Base-by-base conservation (phyloP, 2,329 filamentous ascomycete species). In the Aspergillus fumigatus region DNA sequence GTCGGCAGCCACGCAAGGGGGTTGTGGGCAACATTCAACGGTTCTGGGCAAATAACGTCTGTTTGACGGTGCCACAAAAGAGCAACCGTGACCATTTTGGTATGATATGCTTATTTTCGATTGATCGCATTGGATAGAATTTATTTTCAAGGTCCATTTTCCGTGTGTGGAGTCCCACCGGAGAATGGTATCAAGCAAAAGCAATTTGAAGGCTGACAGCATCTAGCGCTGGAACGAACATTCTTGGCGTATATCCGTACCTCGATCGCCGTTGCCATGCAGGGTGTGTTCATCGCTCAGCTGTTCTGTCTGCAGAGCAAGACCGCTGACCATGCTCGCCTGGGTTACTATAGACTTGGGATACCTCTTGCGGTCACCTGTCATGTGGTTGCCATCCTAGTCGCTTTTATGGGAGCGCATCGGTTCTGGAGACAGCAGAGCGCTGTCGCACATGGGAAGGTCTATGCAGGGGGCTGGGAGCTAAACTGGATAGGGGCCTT, bases 231-330 rank as follows among this genome's bases (percentile, higher is more conserved):
- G 54, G 88, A 92, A 72, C 79, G 88, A 55, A 92, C 88, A 19
- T 92, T 87, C 67, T 82, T 92, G 19, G 86, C 82, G 29, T 91
- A 90, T 70, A 79, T 90, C 29, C 83, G 88, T 21, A 91, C 88
- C 1, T 89, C 86, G 0, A 73, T 88, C 40, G 79, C 82, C n/a
- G 77, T 90, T 41, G 85, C 87, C 14, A 86, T 89, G 74, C 75
- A 85, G 21, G 87, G 87, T 19, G 82, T 88, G 2, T 64, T 84
- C 3, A 80, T 88, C 27, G 84, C 87, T 0, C 88, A 91, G 66
- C 80, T 91, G 7, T 89, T 89, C 64, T 79, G 81, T 21, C 75
- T 87, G 3, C 80, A 87, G 65, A 58, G 56, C 27, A 50, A 57
- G 1, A 51, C 41, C 3, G 26, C 51, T 29, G 26, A 75, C 73